These are phyloP conservation scores for Spergularia bocconei DNA, from an alignment of 148 eudicot species.

Conservation along the genomic window DNA sequence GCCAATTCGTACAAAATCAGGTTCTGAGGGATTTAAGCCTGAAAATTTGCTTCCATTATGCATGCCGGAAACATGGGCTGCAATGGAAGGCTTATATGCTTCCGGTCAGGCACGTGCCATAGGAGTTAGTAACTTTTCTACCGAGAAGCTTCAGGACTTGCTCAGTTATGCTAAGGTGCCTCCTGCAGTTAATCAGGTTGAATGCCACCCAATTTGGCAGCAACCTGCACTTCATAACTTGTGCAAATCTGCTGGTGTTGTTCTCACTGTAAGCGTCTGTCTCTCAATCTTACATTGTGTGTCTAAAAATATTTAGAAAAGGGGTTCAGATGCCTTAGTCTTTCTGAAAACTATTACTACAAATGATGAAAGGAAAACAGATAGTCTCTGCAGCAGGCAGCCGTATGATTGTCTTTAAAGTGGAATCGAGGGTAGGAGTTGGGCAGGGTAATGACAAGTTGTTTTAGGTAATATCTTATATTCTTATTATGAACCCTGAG, in stretches of 20 bases:
- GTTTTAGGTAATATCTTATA: too few relatives aligned
- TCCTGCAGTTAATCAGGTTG: constrained; percentile 71
- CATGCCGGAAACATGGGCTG: constrained; percentile 57
- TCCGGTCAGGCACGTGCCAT: constrained; percentile 60
- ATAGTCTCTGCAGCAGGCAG: too few relatives aligned
- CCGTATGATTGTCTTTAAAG: too few relatives aligned
- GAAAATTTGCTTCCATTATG: constrained; percentile 36
- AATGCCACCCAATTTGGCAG: constrained; percentile 67
- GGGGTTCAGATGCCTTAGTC: too few relatives aligned
- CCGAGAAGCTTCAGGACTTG: constrained; percentile 53
- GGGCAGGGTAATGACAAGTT: too few relatives aligned
- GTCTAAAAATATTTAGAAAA: too few relatives aligned
- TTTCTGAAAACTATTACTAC: too few relatives aligned
- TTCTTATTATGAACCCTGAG: too few relatives aligned
- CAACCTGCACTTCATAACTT: constrained; percentile 51
- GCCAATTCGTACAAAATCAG: constrained; percentile 56
- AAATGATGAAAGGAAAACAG: too few relatives aligned
- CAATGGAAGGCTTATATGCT: constrained; percentile 58
- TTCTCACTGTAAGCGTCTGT: constrained; percentile 43
- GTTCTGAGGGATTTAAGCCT: constrained; percentile 37
- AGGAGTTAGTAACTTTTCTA: constrained; percentile 64
- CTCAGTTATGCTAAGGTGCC: constrained; percentile 46
- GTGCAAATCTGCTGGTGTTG: constrained; percentile 50
- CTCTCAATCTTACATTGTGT: neutral
- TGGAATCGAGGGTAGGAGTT: too few relatives aligned